Base-by-base conservation (phyloP, 805 yeast genomes). In the Candida alai region DNA sequence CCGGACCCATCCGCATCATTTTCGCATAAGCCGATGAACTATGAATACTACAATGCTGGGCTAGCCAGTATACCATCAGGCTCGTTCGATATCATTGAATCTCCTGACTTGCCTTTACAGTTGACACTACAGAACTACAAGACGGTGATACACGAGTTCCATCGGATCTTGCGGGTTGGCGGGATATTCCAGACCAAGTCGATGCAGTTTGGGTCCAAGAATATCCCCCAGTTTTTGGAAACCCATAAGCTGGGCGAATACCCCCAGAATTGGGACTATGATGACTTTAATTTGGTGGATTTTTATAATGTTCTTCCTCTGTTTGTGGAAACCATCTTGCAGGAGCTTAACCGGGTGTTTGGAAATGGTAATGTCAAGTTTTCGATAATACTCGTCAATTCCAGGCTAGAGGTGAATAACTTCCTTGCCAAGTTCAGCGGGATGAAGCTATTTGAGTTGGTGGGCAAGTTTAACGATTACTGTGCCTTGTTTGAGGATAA, bases 71-170 rank as follows among this genome's bases (percentile, higher is more conserved):
- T 63, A 14, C 46, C 51, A 6, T 41, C 48, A 5, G 53, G 48
- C 19, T 51, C 60, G 5, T 64, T 66, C 43, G 61, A 65, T 31
- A 43, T 58, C 17, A 52, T 67, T 20, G 69, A 63, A 25, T 48
- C 58, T 19, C 47, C 68, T 22, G 73, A 67, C 38, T 42, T 64
- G 19, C 32, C 46, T n/a, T 43, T 58, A 9, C 68, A 65, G 37
- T 31, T 64, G 14, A 52, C 56, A 8, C 42, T 46, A 8, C 19
- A 36, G 2, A 64, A 62, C 34, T 49, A 46, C 35, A 49, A 37
- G 20, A 43, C 48, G 1, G 38, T 61, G 6, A 34, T 65, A 3
- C 26, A 39, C 5, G 66, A 67, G 36, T 63, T 64, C 34, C 38
- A 58, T 36, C 45, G 73, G 19, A 52, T 66, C 15, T 48, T 67